These are phyloP conservation scores for Teratosphaeriaceae sp. DNA, from an alignment of 2,329 filamentous ascomycete species.

Conservation along the genomic window DNA sequence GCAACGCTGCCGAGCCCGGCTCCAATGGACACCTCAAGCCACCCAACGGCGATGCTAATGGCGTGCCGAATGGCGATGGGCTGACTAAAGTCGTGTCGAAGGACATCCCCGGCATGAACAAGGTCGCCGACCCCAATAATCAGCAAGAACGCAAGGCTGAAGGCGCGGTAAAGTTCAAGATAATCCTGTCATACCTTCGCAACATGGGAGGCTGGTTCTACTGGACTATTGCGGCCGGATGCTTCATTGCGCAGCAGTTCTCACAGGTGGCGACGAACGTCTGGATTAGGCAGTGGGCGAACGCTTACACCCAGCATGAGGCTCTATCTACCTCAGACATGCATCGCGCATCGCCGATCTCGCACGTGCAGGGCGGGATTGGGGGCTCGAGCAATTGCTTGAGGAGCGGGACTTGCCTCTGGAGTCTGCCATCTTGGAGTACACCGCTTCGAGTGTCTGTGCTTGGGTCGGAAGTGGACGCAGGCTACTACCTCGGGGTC, in stretches of 20 bases:
- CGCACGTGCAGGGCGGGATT: slow-evolving; percentile 35
- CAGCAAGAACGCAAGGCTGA: slow-evolving; percentile 67
- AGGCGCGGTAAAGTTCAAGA: slow-evolving; percentile 80
- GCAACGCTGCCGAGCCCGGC: slow-evolving; percentile 13
- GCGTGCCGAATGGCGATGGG: slow-evolving; percentile 36
- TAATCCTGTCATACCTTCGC: slow-evolving; percentile 75
- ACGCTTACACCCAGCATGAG: slow-evolving; percentile 62
- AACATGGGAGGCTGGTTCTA: slow-evolving; percentile 98
- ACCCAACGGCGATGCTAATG: slow-evolving; percentile 28
- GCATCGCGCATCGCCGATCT: slow-evolving; percentile 33
- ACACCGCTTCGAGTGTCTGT: slow-evolving; percentile 1
- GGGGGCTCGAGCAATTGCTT: slow-evolving; percentile 42
- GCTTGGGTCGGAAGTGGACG: slow-evolving; percentile 56
- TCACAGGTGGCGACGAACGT: slow-evolving; percentile 82
- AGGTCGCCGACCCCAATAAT: slow-evolving; percentile 44
- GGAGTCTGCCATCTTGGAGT: slow-evolving; percentile 32
- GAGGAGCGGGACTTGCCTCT: slow-evolving; percentile 45
- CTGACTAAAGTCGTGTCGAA: slow-evolving; percentile 41
- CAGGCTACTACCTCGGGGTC: slow-evolving; percentile 73
- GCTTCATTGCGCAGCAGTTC: slow-evolving; percentile 78
- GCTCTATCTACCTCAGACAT: slow-evolving; percentile 28
- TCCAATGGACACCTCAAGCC: slow-evolving; percentile 44
- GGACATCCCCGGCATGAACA: slow-evolving; percentile 32
- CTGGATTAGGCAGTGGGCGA: slow-evolving; percentile 94
- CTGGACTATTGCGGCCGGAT: slow-evolving; percentile 68